Evolutionary conservation across 495 filamentous ascomycete genomes (phyloP).

Genomic region (Letharia columbiana): DNA sequence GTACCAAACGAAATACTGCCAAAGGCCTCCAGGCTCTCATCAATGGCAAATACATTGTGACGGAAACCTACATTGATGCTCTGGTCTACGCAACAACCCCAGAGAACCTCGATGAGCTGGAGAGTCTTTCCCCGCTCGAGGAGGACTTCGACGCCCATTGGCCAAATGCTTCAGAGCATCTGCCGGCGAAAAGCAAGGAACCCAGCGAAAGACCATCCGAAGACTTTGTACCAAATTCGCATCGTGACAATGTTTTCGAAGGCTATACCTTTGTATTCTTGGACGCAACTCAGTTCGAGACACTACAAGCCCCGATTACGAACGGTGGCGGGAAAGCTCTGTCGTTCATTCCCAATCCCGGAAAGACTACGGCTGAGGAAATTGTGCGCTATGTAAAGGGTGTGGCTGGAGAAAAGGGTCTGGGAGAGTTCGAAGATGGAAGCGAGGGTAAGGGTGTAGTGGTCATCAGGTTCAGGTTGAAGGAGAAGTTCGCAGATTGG

Average conservation of each 20-base stretch:
- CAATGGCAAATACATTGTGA: conserved; percentile 72
- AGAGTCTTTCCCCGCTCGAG: conserved; percentile 60
- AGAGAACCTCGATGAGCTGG: conserved; percentile 43
- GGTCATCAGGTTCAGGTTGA: conserved; percentile 65
- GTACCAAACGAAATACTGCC: conserved; percentile 81
- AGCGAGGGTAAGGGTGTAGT: conserved; percentile 62
- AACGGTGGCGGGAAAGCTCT: conserved; percentile 78
- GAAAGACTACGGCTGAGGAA: conserved; percentile 62
- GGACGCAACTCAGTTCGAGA: conserved; percentile 68
- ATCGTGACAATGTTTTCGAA: conserved; percentile 64
- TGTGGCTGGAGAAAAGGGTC: conserved; percentile 61
- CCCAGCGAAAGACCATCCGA: conserved; percentile 51
- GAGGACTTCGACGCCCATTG: conserved; percentile 72
- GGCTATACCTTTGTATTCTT: conserved; percentile 87
- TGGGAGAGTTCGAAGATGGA: conserved; percentile 52
- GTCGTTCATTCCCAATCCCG: conserved; percentile 50
- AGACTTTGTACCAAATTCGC: conserved; percentile 59
- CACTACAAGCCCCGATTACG: conserved; percentile 61
- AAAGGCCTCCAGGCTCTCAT: conserved; percentile 83
- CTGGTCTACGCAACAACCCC: conserved; percentile 58
- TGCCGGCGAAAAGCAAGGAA: conserved; percentile 71
- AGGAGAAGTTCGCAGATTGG: conserved; percentile 58
- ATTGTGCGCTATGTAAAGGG: conserved; percentile 69
- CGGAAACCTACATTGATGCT: conserved; percentile 63
- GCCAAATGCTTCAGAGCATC: conserved; percentile 62